These are phyloP conservation scores for Tetrahymena malaccensis DNA, from an alignment of 73 alveolate genomes.

Conservation along the genomic window DNA sequence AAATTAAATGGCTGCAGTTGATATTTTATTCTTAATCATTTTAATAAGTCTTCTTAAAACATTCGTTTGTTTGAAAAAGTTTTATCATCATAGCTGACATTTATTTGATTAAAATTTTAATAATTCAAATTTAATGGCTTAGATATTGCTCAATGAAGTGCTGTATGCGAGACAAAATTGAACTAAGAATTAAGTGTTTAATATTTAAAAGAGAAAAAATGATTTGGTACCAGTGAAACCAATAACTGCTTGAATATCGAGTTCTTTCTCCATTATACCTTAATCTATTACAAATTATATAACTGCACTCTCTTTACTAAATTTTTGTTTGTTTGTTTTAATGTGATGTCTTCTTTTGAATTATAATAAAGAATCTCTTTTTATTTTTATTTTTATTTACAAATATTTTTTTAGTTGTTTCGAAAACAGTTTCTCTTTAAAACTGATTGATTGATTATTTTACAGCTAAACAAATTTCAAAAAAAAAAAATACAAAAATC, in stretches of 20 bases:
- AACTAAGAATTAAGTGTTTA: not conserved
- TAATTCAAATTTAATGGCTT: not conserved
- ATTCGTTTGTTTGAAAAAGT: not conserved
- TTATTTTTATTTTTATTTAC: not conserved
- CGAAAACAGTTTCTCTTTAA: not conserved
- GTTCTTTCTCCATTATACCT: constrained; percentile 30
- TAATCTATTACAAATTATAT: constrained; percentile 2
- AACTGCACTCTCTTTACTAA: constrained; percentile 3
- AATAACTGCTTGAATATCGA: constrained; percentile 61
- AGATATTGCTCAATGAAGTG: not conserved
- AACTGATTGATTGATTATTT: not conserved
- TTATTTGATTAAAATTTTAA: too few relatives aligned
- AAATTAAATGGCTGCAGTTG: not conserved
- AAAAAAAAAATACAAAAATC: not conserved
- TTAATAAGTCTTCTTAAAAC: not conserved
- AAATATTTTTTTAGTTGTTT: not conserved
- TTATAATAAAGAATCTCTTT: not conserved
- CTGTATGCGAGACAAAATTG: not conserved
- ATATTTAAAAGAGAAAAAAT: not conserved
- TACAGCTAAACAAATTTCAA: not conserved
- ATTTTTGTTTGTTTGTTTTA: not conserved
- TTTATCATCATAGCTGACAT: not conserved
- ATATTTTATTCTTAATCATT: not conserved
- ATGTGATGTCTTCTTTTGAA: not conserved
- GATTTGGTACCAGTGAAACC: constrained; percentile 52